These are phyloP conservation scores for Globisporangium okanoganense DNA, from an alignment of 352 stramenopile species.

Conservation along the genomic window DNA sequence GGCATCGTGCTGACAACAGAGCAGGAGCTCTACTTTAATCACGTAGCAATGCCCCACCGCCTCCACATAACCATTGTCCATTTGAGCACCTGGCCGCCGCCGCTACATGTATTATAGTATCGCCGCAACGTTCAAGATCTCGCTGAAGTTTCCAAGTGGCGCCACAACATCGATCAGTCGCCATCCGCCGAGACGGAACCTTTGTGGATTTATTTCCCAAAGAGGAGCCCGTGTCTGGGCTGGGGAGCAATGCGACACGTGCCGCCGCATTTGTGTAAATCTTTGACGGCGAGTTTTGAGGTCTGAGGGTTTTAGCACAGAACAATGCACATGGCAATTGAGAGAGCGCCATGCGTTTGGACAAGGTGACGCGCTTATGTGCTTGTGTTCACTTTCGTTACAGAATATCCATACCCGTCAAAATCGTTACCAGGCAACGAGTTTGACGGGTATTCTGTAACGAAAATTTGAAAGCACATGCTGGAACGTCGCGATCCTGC, in stretches of 20 bases:
- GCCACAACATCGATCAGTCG: background rate
- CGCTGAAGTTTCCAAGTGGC: background rate
- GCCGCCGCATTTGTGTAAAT: background rate
- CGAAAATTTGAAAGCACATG: too few species aligned
- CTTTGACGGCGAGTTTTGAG: background rate
- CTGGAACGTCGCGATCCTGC: slow-evolving; percentile 1
- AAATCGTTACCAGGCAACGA: background rate
- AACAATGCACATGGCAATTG: too few species aligned
- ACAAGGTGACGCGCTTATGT: background rate
- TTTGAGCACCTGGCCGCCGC: background rate
- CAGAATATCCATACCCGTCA: background rate
- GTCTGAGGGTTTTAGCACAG: background rate
- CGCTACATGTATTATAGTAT: too few species aligned
- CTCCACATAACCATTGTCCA: background rate
- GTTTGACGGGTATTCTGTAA: background rate
- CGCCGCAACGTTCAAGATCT: background rate
- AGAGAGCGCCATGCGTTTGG: background rate
- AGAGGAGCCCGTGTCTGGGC: background rate
- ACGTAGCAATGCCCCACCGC: background rate
- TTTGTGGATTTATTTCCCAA: slow-evolving; percentile 8
- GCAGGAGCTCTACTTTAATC: background rate
- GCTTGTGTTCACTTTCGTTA: background rate
- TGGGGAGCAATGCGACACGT: background rate
- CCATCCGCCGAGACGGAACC: background rate
- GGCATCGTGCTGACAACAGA: background rate